Evolutionary conservation across 805 yeast genomes (phyloP).

Genomic region (Saccharomycopsis oosterbeekiorum): DNA sequence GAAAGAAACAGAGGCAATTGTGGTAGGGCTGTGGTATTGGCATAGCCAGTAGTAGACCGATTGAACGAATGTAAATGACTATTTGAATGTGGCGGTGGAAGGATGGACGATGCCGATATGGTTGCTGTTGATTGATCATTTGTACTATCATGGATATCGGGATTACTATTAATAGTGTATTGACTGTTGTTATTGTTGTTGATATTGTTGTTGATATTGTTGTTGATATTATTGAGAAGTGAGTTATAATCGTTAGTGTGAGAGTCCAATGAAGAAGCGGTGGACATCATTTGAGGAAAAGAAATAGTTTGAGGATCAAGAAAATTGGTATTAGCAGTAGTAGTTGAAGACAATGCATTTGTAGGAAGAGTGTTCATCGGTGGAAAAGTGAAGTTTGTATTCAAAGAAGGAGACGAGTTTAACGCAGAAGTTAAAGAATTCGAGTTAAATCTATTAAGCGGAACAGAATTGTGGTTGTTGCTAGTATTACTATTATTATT

Average conservation of each 20-base stretch:
- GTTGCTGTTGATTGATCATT: neutral
- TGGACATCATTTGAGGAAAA: neutral
- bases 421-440: neutral
- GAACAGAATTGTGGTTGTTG: neutral
- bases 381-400: neutral
- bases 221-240: neutral
- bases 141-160: neutral
- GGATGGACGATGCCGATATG: neutral
- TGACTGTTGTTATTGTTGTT: neutral
- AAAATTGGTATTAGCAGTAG: neutral
- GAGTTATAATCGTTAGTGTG: neutral
- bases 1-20: neutral
- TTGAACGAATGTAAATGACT: neutral
- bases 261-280: neutral
- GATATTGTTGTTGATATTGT: neutral
- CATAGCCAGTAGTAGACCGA: neutral
- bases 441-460: neutral
- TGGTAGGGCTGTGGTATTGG: neutral
- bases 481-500: slow-evolving; percentile 1
- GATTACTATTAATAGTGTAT: neutral
- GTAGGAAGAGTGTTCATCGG: neutral
- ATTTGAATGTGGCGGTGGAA: neutral
- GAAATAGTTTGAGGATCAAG: neutral
- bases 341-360: neutral
- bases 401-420: neutral